These are phyloP conservation scores for Suillus decipiens DNA, from an alignment of 768 basidiomycete species.

Conservation along the genomic window DNA sequence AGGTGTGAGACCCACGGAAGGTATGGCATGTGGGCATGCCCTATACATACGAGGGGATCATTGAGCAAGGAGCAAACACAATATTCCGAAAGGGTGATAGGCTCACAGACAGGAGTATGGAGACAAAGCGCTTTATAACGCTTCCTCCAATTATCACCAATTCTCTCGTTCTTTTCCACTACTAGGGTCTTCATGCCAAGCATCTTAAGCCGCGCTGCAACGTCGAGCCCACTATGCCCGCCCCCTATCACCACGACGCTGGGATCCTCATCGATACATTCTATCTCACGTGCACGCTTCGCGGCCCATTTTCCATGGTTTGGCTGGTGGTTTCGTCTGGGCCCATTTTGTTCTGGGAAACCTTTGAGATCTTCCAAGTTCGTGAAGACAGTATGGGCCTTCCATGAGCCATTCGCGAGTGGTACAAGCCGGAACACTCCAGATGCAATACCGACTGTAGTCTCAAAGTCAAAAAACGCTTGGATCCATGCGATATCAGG, in stretches of 20 bases:
- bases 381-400: slow-evolving; percentile 50
- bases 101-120: slow-evolving; percentile 35
- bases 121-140: slow-evolving; percentile 51
- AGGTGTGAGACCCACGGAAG: slow-evolving; percentile 45
- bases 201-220: slow-evolving; percentile 56
- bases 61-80: not conserved
- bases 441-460: slow-evolving; percentile 37
- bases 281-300: slow-evolving; percentile 28
- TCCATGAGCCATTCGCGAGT: slow-evolving; percentile 43
- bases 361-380: slow-evolving; percentile 51
- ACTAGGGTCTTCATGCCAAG: slow-evolving; percentile 22
- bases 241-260: slow-evolving; percentile 53
- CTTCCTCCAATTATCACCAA: slow-evolving; percentile 35
- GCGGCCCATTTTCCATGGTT: slow-evolving; percentile 34
- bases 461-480: slow-evolving; percentile 45
- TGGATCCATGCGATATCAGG: slow-evolving; percentile 47
- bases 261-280: slow-evolving; percentile 44
- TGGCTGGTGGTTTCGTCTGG: slow-evolving; percentile 43
- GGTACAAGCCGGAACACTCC: slow-evolving; percentile 52
- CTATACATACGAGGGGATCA: slow-evolving; percentile 22
- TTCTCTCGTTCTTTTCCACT: slow-evolving; percentile 27
- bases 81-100: not conserved
- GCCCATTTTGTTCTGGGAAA: slow-evolving; percentile 45
- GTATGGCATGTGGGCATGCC: slow-evolving; percentile 53
- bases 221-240: slow-evolving; percentile 55